These are phyloP conservation scores for Dryadomyces sulphureus DNA, from an alignment of 2,329 filamentous ascomycete genomes.

Conservation along the genomic window DNA sequence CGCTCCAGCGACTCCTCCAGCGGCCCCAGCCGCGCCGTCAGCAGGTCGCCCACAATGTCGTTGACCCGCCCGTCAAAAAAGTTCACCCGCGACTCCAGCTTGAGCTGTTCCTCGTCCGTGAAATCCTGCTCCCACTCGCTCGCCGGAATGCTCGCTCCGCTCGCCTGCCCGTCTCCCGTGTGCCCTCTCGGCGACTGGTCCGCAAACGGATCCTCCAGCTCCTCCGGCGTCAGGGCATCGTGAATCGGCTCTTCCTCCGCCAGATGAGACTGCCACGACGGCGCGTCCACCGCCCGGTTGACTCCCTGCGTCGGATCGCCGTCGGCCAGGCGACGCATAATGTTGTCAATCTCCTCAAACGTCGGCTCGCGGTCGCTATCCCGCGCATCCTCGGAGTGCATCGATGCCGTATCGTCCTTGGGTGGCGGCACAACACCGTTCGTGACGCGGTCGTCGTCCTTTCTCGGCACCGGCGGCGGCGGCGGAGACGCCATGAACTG, in stretches of 20 bases:
- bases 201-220: slow-evolving; percentile 48
- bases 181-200: slow-evolving; percentile 29
- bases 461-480: slow-evolving; percentile 12
- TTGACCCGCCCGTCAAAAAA: slow-evolving; percentile 92
- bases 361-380: slow-evolving; percentile 28
- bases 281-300: slow-evolving; percentile 39
- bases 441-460: slow-evolving; percentile 13
- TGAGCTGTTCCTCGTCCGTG: slow-evolving; percentile 68
- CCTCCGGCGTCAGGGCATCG: slow-evolving; percentile 32
- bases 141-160: slow-evolving; percentile 47
- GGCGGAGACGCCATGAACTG: slow-evolving; percentile 28
- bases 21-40: slow-evolving; percentile 65
- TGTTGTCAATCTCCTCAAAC: slow-evolving; percentile 78
- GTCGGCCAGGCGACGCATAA: slow-evolving; percentile 75
- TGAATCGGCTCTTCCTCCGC: slow-evolving; percentile 19
- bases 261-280: slow-evolving; percentile 30
- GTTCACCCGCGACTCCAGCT: slow-evolving; percentile 62
- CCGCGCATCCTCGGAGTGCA: slow-evolving; percentile 11
- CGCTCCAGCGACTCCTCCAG: slow-evolving; percentile 63
- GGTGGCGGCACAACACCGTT: slow-evolving; percentile 3
- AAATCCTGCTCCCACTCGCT: slow-evolving; percentile 91
- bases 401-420: background rate
- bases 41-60: slow-evolving; percentile 61
- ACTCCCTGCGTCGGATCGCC: slow-evolving; percentile 60
- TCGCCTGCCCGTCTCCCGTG: slow-evolving; percentile 33